Evolutionary conservation across 176 grass and related monocot genomes (phyloP), one percentile per base, ranked within the genome.

Genomic region (Hyparrhenia diplandra): DNA sequence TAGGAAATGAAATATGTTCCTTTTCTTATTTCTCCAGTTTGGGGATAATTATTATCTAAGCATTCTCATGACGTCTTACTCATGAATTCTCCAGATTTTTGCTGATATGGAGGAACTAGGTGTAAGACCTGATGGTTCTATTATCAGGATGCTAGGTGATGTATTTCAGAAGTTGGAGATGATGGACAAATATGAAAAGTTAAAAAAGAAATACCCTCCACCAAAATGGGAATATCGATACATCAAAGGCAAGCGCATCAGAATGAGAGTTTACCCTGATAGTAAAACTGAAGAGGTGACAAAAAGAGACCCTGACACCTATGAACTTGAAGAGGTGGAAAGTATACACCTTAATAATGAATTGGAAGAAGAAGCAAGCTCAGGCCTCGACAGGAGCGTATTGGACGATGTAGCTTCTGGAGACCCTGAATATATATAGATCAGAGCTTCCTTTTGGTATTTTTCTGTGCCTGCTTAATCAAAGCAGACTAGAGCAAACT

Each of bases 71-170:
- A 46, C 85, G 30, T 73, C 18, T 89, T 21, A 30, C 4, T 59
- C 3, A 0, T 18, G 46, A 59, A 51, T 55, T 71, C 3, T 81
- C 25, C 30, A 98, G 96, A 59, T 93, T 64, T 95, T 98, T 86
- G 96, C 92, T 86, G 96, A 98, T 88, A 98, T 98, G 92, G 92
- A 98, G 68, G 96, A 98, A 74, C 68, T 98, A 55, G 88, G 96
- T 16, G 69, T 98, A 64, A 94, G 88, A 67, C 96, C 96, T 80
- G 90, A 93, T 42, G 79, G 76, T 66, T 84, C 96, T 35, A 95
- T 98, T 73, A 67, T 98, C 60, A 91, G 73, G 63, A 99, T 95
- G 88, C 74, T 95, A 46, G 83, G 88, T n/a, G 88, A 91, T 57
- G 82, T 90, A 43, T 99, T 99, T 86, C 79, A 82, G 82, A 93